Percentiles rank a stretch among this genome's conserved stretches.
These are phyloP conservation scores for Linnemannia exigua DNA, from an alignment of 192 early-diverging fungal genomes.

Conservation along the genomic window DNA sequence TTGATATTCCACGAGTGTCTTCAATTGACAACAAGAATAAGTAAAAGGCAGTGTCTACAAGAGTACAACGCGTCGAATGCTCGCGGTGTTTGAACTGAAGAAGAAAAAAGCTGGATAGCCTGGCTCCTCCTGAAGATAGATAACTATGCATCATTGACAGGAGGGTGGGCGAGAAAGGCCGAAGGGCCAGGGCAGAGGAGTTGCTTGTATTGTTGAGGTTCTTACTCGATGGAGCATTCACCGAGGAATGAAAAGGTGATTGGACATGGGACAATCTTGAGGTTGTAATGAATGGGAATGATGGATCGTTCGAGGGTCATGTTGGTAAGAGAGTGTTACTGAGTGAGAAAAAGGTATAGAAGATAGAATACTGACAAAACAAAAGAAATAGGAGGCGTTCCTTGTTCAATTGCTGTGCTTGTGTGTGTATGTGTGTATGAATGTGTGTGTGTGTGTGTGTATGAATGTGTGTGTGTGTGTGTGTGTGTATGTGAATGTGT, in stretches of 20 bases:
- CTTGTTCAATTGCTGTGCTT: background rate
- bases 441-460: background rate
- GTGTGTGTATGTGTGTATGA: background rate
- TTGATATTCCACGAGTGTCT: too few relatives aligned
- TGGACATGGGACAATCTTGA: slow-evolving; percentile 77
- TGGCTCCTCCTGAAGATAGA: background rate
- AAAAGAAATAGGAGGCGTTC: background rate
- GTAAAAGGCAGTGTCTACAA: background rate
- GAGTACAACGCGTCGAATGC: background rate
- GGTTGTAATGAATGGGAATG: slow-evolving; percentile 78
- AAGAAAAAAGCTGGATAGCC: background rate
- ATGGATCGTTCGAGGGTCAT: slow-evolving; percentile 57
- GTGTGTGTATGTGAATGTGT: too few relatives aligned
- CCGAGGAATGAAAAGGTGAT: slow-evolving; percentile 80
- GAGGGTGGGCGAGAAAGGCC: background rate
- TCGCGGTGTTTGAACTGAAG: slow-evolving; percentile 1
- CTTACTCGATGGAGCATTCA: slow-evolving; percentile 73
- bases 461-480: slow-evolving; percentile 5
- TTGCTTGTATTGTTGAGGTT: background rate
- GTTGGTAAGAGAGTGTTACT: background rate
- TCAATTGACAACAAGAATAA: background rate
- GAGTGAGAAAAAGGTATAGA: background rate
- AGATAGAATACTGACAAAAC: background rate
- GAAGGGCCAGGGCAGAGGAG: background rate
- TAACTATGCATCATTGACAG: too few relatives aligned